Conservation (phyloP, 1,284 basidiomycete species). For the Ustilago loliicola region DNA sequence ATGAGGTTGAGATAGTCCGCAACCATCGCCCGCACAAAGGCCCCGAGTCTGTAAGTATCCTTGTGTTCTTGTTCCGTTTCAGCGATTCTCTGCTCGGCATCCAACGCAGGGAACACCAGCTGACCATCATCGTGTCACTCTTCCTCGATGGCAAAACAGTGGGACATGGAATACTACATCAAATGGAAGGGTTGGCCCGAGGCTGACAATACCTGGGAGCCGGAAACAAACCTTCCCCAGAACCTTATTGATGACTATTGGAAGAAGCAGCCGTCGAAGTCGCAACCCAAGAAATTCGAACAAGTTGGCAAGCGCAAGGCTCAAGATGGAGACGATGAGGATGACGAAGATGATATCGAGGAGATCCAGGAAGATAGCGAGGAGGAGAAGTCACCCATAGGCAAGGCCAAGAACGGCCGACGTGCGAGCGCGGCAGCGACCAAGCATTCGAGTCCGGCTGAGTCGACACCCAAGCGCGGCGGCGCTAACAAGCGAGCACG, state of each 20-base stretch:
- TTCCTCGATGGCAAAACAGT: constrained; percentile 7
- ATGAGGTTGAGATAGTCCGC: constrained; percentile 48
- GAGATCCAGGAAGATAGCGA: constrained; percentile 20
- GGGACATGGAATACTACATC: constrained; percentile 45
- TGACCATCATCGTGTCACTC: neutral
- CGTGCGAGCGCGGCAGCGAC: constrained; percentile 5
- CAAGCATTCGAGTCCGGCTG: constrained; percentile 7
- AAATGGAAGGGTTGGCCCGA: constrained; percentile 58
- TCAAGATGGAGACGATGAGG: constrained; percentile 10
- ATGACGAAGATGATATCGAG: constrained; percentile 30
- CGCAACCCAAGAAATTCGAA: constrained; percentile 44
- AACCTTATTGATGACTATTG: constrained; percentile 44
- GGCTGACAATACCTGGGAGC: constrained; percentile 54
- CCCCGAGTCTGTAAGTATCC: constrained; percentile 27
- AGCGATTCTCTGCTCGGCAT: neutral
- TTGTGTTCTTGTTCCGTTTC: neutral
- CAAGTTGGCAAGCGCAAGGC: constrained; percentile 25
- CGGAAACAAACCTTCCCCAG: constrained; percentile 32
- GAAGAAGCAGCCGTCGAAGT: constrained; percentile 50
- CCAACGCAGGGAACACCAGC: neutral
- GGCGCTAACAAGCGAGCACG: constrained; percentile 20
- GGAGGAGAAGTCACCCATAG: constrained; percentile 1
- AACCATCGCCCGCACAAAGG: constrained; percentile 30
- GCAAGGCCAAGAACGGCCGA: constrained; percentile 17
- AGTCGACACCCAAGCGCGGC: constrained; percentile 13